These are phyloP conservation scores for Tetracladium setigerum DNA, from an alignment of 495 filamentous ascomycete genomes.

Conservation along the genomic window DNA sequence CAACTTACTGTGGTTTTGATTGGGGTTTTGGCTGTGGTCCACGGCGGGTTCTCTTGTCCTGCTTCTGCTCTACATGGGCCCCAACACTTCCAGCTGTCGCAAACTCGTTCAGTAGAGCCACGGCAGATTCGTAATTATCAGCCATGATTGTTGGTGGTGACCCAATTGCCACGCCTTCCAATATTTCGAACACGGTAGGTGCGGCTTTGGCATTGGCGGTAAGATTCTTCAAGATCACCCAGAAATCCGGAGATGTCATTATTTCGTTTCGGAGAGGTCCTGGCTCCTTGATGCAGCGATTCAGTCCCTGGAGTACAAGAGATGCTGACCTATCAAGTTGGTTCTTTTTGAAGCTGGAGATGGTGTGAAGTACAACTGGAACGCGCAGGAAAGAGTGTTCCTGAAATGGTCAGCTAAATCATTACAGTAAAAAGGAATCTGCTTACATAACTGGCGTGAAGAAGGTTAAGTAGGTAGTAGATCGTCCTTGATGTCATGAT, in stretches of 20 bases:
- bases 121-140: constrained; percentile 87
- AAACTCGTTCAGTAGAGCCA: constrained; percentile 82
- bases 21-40: constrained; percentile 38
- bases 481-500: constrained; percentile 74
- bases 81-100: constrained; percentile 78
- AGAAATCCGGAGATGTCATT: constrained; percentile 94
- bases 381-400: constrained; percentile 86
- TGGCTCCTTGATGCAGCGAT: constrained; percentile 67
- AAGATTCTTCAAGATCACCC: constrained; percentile 79
- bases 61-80: constrained; percentile 69
- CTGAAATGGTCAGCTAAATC: constrained; percentile 36
- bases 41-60: constrained; percentile 53
- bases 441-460: constrained; percentile 82
- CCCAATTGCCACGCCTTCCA: constrained; percentile 61
- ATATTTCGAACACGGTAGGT: constrained; percentile 71
- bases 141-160: constrained; percentile 72
- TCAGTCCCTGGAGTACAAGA: constrained; percentile 69
- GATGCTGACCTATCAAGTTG: constrained; percentile 67
- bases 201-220: constrained; percentile 59
- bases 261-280: constrained; percentile 80
- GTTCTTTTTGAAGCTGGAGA: constrained; percentile 77
- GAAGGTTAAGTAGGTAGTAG: constrained; percentile 76
- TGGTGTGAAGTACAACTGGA: constrained; percentile 85
- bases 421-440: not conserved
- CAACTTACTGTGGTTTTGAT: constrained; percentile 48